phyloP scores from a whole-genome alignment of 148 eudicot species.

The Diospyros lotus region DNA sequence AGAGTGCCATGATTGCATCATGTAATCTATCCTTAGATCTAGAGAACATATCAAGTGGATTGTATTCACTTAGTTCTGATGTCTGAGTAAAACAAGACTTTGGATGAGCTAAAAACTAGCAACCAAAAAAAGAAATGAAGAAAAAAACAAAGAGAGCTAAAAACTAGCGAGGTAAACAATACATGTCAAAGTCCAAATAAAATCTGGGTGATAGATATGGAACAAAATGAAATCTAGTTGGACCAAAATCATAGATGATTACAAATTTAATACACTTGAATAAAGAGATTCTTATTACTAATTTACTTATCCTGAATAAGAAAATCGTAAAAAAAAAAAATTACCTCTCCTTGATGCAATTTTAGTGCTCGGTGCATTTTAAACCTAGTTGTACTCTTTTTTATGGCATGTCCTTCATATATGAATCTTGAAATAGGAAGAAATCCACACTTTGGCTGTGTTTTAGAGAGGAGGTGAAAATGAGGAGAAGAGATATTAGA shows the following conservation, averaged over 20 bases:
- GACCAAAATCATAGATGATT: background rate
- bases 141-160: too few species aligned
- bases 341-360: slow-evolving; percentile 62
- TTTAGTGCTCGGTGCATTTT: slow-evolving; percentile 87
- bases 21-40: slow-evolving; percentile 68
- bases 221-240: background rate
- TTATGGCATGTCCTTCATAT: slow-evolving; percentile 53
- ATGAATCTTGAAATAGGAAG: slow-evolving; percentile 80
- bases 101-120: slow-evolving; percentile 10
- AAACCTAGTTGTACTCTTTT: slow-evolving; percentile 73
- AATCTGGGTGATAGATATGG: background rate
- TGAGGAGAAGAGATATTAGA: background rate
- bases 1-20: slow-evolving; percentile 72
- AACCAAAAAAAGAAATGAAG: too few species aligned
- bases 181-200: too few species aligned
- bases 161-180: too few species aligned
- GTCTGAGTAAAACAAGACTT: slow-evolving; percentile 42
- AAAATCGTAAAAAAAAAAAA: background rate
- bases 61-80: slow-evolving; percentile 68
- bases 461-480: slow-evolving; percentile 7
- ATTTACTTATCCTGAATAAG: background rate
- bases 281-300: background rate
- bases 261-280: background rate
- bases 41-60: slow-evolving; percentile 89
- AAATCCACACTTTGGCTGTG: slow-evolving; percentile 96